Percentiles rank a stretch among this genome's conserved stretches.
Evolutionary conservation across 2,329 filamentous ascomycete genomes (phyloP).

Genomic region (Coniochaeta sp.): DNA sequence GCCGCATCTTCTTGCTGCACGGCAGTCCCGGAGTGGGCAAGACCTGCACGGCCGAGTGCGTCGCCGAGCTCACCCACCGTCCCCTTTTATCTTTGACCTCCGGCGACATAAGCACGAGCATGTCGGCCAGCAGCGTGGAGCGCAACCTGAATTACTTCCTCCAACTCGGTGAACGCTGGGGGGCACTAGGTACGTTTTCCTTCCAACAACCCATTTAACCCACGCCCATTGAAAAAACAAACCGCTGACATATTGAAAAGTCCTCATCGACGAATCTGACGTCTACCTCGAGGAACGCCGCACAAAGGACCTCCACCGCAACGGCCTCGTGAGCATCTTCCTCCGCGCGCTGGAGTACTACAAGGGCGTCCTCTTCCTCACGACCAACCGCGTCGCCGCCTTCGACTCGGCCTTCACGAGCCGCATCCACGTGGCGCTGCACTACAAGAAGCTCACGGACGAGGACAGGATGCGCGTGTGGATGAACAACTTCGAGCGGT

Average conservation of each 20-base stretch:
- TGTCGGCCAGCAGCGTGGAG: constrained; percentile 28
- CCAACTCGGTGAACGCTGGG: constrained; percentile 39
- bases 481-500: constrained; percentile 36
- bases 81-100: constrained; percentile 45
- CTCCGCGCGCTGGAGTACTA: constrained; percentile 46
- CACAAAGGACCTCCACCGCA: constrained; percentile 34
- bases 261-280: constrained; percentile 54
- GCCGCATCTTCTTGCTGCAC: constrained; percentile 43
- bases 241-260: too few species aligned
- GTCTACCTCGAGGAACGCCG: constrained; percentile 50
- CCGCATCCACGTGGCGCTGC: constrained; percentile 41
- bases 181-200: too few species aligned
- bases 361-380: constrained; percentile 41
- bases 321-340: constrained; percentile 41
- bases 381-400: constrained; percentile 39
- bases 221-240: too few species aligned
- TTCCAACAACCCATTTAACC: too few species aligned
- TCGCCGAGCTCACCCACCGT: constrained; percentile 41
- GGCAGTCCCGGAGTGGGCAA: constrained; percentile 50
- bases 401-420: constrained; percentile 42
- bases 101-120: constrained; percentile 37
- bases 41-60: constrained; percentile 48
- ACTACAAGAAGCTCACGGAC: constrained; percentile 34
- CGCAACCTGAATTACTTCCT: constrained; percentile 39
- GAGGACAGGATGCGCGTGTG: constrained; percentile 37